A percentile compares a stretch with the other conserved stretches of the same genome.
These are phyloP conservation scores for Sugiyamaella xylanicola DNA, from an alignment of 1,139 yeast genomes.

Conservation along the genomic window DNA sequence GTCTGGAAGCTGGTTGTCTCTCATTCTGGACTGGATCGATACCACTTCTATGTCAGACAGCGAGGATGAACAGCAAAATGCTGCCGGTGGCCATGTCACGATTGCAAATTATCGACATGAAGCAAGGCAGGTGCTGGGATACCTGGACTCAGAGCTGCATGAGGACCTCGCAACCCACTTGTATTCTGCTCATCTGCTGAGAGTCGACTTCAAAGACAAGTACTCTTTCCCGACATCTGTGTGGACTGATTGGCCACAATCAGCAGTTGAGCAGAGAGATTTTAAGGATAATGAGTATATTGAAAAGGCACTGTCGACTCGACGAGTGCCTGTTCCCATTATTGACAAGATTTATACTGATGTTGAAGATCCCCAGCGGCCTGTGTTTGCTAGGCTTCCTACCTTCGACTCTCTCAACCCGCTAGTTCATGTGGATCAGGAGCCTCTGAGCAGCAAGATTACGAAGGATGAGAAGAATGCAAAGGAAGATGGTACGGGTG, in stretches of 20 bases:
- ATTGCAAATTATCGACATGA: slow-evolving; percentile 19
- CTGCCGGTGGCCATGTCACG: too few relatives aligned
- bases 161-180: slow-evolving; percentile 37
- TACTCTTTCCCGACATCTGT: slow-evolving; percentile 14
- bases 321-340: slow-evolving; percentile 25
- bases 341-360: slow-evolving; percentile 22
- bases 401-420: slow-evolving; percentile 8
- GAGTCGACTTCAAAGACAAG: slow-evolving; percentile 3
- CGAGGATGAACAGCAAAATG: background rate
- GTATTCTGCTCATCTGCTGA: slow-evolving; percentile 34
- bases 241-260: slow-evolving; percentile 28
- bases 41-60: background rate
- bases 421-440: slow-evolving; percentile 1
- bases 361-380: slow-evolving; percentile 12
- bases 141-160: slow-evolving; percentile 34
- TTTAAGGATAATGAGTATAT: slow-evolving; percentile 4
- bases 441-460: too few relatives aligned
- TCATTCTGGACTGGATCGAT: too few relatives aligned
- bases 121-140: slow-evolving; percentile 30
- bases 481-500: background rate
- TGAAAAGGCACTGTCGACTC: slow-evolving; percentile 3
- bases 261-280: slow-evolving; percentile 1
- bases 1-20: too few relatives aligned
- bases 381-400: slow-evolving; percentile 11
- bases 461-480: background rate